Conservation (phyloP, 768 basidiomycete species). For the Serendipita sp. region DNA sequence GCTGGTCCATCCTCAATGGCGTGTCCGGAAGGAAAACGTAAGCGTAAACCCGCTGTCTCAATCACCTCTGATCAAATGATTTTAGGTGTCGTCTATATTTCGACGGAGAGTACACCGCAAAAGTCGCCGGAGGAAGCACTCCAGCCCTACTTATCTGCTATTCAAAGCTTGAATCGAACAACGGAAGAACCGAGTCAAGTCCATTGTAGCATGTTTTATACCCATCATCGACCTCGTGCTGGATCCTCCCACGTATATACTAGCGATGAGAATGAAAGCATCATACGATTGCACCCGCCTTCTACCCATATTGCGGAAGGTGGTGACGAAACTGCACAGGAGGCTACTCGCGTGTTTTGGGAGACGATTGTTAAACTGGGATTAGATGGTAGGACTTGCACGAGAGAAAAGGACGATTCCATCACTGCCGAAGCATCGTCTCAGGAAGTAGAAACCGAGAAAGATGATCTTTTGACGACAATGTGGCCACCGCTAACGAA, state of each 20-base stretch:
- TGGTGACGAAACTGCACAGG: conserved; percentile 36
- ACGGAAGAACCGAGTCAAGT: conserved; percentile 4
- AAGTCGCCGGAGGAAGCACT: conserved; percentile 27
- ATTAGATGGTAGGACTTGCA: neutral
- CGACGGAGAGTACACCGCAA: conserved; percentile 12
- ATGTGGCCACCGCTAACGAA: neutral
- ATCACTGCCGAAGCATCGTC: neutral
- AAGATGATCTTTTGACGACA: neutral
- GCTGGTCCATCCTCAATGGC: conserved; percentile 61
- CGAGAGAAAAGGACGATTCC: neutral
- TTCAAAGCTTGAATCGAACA: conserved; percentile 20
- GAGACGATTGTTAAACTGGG: conserved; percentile 18
- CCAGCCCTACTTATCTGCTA: conserved; percentile 39
- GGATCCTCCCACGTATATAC: neutral
- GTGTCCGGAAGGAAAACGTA: conserved; percentile 58
- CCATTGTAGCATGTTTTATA: conserved; percentile 33
- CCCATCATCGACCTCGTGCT: conserved; percentile 22
- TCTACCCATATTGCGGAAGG: conserved; percentile 29
- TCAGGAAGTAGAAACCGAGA: neutral
- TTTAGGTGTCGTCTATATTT: conserved; percentile 44
- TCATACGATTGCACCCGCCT: conserved; percentile 16
- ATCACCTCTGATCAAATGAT: neutral
- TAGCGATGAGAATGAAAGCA: conserved; percentile 5
- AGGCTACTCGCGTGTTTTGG: conserved; percentile 46
- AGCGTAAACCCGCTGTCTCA: conserved; percentile 15